These are phyloP conservation scores for Fusarium cicatricum DNA, from an alignment of 2,329 filamentous ascomycete species.

Conservation along the genomic window DNA sequence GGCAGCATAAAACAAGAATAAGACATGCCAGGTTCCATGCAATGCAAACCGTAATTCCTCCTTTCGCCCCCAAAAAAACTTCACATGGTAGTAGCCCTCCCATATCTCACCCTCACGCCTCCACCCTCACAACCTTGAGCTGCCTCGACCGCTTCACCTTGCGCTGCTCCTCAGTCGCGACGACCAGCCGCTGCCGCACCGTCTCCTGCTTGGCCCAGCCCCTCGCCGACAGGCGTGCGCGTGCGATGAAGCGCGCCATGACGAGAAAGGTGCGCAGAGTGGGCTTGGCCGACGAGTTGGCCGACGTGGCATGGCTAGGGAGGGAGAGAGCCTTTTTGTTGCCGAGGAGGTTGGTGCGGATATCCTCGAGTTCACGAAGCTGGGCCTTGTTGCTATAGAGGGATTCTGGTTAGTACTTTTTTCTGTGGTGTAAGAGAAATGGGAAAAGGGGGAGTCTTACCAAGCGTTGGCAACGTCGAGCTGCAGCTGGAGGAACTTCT, in stretches of 20 bases:
- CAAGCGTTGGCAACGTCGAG: conserved; percentile 88
- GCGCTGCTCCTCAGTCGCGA: conserved; percentile 57
- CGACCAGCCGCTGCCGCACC: conserved; percentile 57
- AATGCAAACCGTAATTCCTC: conserved; percentile 18
- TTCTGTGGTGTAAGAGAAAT: no score
- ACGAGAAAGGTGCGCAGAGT: conserved; percentile 55
- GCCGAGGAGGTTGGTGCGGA: conserved; percentile 62
- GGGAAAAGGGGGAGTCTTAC: conserved; percentile 64
- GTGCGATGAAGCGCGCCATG: conserved; percentile 62
- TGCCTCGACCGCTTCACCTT: conserved; percentile 54
- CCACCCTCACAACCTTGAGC: conserved; percentile 52
- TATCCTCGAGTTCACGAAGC: conserved; percentile 82
- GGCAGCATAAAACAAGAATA: background rate
- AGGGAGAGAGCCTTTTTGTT: conserved; percentile 48
- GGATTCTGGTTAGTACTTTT: conserved; percentile 14
- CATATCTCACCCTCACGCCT: conserved; percentile 31
- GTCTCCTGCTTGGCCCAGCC: conserved; percentile 62
- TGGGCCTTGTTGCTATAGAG: conserved; percentile 85
- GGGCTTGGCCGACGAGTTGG: conserved; percentile 28
- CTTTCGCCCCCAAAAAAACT: background rate
- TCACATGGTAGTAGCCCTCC: no score
- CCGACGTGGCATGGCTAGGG: conserved; percentile 35
- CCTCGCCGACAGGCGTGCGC: conserved; percentile 57
- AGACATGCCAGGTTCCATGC: conserved; percentile 17
- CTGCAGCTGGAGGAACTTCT: conserved; percentile 81